A percentile compares a stretch with the other conserved stretches of the same genome.
phyloP scores from a whole-genome alignment of 2,329 filamentous ascomycete species.

The Arthrocladium fulminans region DNA sequence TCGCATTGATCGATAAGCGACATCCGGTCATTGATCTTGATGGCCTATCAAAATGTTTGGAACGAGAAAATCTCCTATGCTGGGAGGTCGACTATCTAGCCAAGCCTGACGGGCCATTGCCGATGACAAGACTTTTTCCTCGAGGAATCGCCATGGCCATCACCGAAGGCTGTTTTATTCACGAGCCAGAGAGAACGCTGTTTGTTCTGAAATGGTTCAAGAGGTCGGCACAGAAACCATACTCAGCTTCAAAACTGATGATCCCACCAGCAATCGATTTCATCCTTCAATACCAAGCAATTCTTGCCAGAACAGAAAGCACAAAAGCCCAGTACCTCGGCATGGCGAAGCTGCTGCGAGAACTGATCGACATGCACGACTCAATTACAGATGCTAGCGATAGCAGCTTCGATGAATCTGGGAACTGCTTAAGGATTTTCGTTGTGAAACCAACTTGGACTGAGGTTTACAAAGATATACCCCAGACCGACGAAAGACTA shows the following conservation, averaged over 20 bases:
- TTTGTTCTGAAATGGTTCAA: conserved; percentile 6
- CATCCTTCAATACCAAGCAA: conserved; percentile 1
- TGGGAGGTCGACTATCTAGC: conserved; percentile 1
- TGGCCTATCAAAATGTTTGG: background rate
- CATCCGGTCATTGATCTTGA: background rate
- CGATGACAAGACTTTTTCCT: background rate
- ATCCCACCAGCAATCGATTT: background rate
- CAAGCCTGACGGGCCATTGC: background rate
- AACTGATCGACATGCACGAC: background rate
- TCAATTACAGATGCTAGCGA: background rate
- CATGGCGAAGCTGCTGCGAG: background rate
- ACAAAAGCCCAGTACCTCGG: background rate
- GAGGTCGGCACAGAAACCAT: background rate
- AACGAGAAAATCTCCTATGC: conserved; percentile 8
- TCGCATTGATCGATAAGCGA: conserved; percentile 2
- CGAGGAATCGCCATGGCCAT: background rate
- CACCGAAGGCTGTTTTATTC: conserved; percentile 4
- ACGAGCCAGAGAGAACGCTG: background rate
- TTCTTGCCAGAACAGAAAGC: background rate
- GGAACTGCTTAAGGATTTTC: background rate
- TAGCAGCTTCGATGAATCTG: background rate
- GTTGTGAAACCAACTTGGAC: background rate
- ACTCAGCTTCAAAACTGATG: conserved; percentile 3
- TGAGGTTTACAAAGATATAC: conserved; percentile 5
- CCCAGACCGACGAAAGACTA: background rate